These are phyloP conservation scores for Candida loeiensis DNA, from an alignment of 805 yeast genomes.

Conservation along the genomic window DNA sequence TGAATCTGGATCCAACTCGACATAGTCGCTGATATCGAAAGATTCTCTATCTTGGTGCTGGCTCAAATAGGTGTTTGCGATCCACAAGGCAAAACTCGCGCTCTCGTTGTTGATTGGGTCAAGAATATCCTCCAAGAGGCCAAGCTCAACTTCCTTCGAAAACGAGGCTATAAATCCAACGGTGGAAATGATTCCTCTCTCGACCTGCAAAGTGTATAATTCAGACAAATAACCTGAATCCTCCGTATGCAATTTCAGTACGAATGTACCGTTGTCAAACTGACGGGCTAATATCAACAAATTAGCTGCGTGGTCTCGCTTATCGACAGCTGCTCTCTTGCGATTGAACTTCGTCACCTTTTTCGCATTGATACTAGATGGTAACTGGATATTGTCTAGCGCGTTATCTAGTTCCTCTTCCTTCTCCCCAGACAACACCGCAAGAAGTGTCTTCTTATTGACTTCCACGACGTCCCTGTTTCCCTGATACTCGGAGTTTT, in stretches of 20 bases:
- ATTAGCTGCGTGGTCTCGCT: constrained; percentile 13
- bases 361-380: constrained; percentile 34
- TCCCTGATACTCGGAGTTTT: constrained; percentile 10
- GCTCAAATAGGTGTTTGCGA: constrained; percentile 22
- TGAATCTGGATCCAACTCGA: constrained; percentile 21
- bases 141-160: constrained; percentile 4
- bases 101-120: constrained; percentile 6
- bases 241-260: background rate
- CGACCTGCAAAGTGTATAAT: constrained; percentile 19
- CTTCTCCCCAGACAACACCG: constrained; percentile 8
- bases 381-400: constrained; percentile 35
- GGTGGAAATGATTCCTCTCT: constrained; percentile 14
- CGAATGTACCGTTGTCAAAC: constrained; percentile 8
- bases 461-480: background rate
- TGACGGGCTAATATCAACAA: constrained; percentile 14
- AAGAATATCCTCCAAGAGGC: constrained; percentile 15
- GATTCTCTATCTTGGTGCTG: constrained; percentile 13
- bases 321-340: constrained; percentile 2
- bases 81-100: constrained; percentile 28
- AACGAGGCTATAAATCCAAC: constrained; percentile 7
- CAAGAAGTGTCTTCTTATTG: constrained; percentile 13
- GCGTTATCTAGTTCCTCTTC: constrained; percentile 16
- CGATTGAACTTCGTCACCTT: constrained; percentile 19
- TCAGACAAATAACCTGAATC: constrained; percentile 13
- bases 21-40: constrained; percentile 19